Evolutionary conservation across 148 eudicot genomes (phyloP), one percentile per base, ranked within the genome.

Genomic region (Bassia scoparia): DNA sequence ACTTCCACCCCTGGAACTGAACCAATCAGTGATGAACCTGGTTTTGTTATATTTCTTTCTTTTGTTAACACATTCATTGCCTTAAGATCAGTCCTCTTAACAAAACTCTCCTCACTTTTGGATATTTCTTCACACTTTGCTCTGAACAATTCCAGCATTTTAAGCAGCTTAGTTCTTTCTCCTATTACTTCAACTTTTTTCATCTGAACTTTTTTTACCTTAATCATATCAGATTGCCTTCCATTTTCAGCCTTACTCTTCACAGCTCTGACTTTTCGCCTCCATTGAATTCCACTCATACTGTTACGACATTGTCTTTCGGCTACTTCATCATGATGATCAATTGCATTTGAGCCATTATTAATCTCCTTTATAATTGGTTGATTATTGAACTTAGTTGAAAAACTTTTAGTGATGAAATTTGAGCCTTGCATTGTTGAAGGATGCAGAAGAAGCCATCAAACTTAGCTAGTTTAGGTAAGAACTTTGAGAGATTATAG

Each of bases 1-100:
- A 88, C 58, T 64, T 82, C 82, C 31, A 90, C 74, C 18, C 92
- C 90, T 8, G 67, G 67, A 14, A 77, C 46, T 21, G 23, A 30
- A 33, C 80, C 80, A n/a, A 77, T 46, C 1, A 34, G 44, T 5
- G 49, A 24, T 41, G 68, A 11, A 30, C 48, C 31, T 24, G 37
- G 41, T 31, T 66, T 67, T 2, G 6, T n/a, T 13, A 77, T 55
- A 10, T 71, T 55, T 50, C 76, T 61, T 58, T 72, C 80, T 14
- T 46, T 56, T 26, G 1, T 33, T 7, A 71, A 50, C 18, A 44
- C 76, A 18, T 34, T 46, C 65, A 50, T 38, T 58, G 72, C 76
- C 34, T 21, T 44, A 0, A 35, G 14, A 72, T 72, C 80, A 66
- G 66, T 67, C 56, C 76, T 77, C 24, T 7, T 44, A 0, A 24